Evolutionary conservation across 345 rosid genomes (phyloP).

Genomic region (Mercurialis annua): DNA sequence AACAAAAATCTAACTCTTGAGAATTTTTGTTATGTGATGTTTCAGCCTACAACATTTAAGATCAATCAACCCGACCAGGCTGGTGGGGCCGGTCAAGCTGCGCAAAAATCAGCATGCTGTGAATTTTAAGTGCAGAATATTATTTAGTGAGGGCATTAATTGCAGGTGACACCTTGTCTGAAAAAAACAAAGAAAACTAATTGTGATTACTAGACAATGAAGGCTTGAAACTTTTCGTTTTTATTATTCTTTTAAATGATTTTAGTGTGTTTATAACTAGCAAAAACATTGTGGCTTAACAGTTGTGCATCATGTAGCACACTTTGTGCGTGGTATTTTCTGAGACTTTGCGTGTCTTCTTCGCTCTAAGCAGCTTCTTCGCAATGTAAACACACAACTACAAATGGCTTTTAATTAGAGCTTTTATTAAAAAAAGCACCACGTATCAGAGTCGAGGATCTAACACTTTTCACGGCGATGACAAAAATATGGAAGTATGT

Average conservation of each 20-base stretch:
- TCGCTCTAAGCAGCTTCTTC: neutral
- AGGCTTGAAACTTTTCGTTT: constrained; percentile 22
- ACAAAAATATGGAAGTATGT: no score
- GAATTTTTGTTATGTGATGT: neutral
- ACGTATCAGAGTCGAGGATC: no score
- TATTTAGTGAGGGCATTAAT: constrained; percentile 3
- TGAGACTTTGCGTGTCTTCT: neutral
- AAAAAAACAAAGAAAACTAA: constrained; percentile 11
- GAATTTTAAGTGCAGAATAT: constrained; percentile 37
- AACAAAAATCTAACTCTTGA: neutral
- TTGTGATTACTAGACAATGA: constrained; percentile 19
- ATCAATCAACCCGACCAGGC: constrained; percentile 69
- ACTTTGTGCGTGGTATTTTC: neutral
- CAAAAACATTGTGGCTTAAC: constrained; percentile 4
- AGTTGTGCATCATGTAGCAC: constrained; percentile 7
- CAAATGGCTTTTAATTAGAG: neutral
- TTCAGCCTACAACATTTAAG: constrained; percentile 70
- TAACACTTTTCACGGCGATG: no score
- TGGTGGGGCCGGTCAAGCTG: constrained; percentile 55
- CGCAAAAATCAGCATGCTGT: constrained; percentile 78
- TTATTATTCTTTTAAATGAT: constrained; percentile 35
- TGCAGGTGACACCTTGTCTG: constrained; percentile 8
- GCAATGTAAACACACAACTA: neutral
- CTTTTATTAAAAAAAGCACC: no score
- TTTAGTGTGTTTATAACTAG: constrained; percentile 29